Conservation (phyloP, 1,284 basidiomycete species). For the Fomes fomentarius region DNA sequence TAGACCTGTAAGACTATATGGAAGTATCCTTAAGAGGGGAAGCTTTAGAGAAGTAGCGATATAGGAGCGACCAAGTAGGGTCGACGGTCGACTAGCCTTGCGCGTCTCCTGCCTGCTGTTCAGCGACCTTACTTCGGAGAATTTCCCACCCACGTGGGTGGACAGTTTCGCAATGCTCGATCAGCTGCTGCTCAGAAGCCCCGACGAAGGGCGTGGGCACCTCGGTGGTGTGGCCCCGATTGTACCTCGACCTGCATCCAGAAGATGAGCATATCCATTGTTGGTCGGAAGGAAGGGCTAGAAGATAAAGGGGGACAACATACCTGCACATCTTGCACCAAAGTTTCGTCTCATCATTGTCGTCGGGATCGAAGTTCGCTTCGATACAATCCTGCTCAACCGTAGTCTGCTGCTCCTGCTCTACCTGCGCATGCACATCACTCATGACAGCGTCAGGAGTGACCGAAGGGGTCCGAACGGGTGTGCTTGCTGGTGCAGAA, state of each 20-base stretch:
- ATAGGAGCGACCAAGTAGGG: too few relatives aligned
- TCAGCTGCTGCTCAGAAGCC: slow-evolving; percentile 34
- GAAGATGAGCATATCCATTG: neutral
- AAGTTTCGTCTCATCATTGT: slow-evolving; percentile 38
- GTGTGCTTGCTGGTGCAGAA: too few relatives aligned
- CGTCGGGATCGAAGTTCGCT: slow-evolving; percentile 45
- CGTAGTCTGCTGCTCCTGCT: slow-evolving; percentile 31
- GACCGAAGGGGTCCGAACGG: too few relatives aligned
- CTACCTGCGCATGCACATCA: slow-evolving; percentile 35
- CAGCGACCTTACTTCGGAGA: slow-evolving; percentile 19
- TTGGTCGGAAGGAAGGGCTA: too few relatives aligned
- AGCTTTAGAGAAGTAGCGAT: neutral
- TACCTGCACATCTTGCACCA: slow-evolving; percentile 55
- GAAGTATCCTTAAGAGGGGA: neutral
- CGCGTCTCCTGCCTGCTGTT: slow-evolving; percentile 11
- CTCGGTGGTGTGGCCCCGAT: slow-evolving; percentile 31
- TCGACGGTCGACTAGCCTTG: neutral
- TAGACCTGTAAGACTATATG: too few relatives aligned
- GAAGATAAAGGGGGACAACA: slow-evolving; percentile 26
- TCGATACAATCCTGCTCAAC: slow-evolving; percentile 48
- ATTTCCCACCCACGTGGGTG: slow-evolving; percentile 29
- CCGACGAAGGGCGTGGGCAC: slow-evolving; percentile 36
- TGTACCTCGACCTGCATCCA: slow-evolving; percentile 34
- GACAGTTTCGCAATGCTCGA: slow-evolving; percentile 28
- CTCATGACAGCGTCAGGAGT: slow-evolving; percentile 34